phyloP scores from a whole-genome alignment of 331 rosid species.

The Quercus tomentella region DNA sequence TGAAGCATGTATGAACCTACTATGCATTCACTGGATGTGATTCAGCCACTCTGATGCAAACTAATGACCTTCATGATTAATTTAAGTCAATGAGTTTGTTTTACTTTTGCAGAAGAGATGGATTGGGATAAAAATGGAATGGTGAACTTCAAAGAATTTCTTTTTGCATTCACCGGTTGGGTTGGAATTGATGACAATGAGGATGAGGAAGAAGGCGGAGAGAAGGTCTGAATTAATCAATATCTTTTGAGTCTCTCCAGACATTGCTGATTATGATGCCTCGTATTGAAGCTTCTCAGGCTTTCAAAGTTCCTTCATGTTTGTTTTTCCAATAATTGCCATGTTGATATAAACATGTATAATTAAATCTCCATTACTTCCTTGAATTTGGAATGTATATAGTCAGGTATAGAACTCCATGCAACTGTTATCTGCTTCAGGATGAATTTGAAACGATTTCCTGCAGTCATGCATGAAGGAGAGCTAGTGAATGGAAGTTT shows the following conservation, averaged over 20 bases:
- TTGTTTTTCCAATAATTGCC: slow-evolving; percentile 33
- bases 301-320: slow-evolving; percentile 11
- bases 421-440: not conserved
- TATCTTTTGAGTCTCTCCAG: not conserved
- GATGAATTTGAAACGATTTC: not conserved
- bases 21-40: not conserved
- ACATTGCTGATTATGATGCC: not conserved
- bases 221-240: slow-evolving; percentile 7
- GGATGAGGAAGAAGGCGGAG: slow-evolving; percentile 50
- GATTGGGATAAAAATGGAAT: slow-evolving; percentile 98
- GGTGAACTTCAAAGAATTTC: slow-evolving; percentile 96
- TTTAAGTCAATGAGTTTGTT: not conserved
- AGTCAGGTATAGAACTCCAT: slow-evolving; percentile 25
- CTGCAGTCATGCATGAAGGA: not conserved
- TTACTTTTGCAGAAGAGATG: slow-evolving; percentile 78
- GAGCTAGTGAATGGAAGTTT: not conserved
- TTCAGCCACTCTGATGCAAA: not conserved
- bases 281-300: slow-evolving; percentile 10
- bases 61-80: not conserved
- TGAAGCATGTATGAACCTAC: not conserved
- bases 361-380: slow-evolving; percentile 15
- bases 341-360: slow-evolving; percentile 22
- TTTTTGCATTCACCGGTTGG: slow-evolving; percentile 90
- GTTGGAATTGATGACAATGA: slow-evolving; percentile 83
- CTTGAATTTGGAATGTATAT: slow-evolving; percentile 31